Evolutionary conservation across 2,329 filamentous ascomycete species (phyloP).

Genomic region (Taxawa tesnikishii): DNA sequence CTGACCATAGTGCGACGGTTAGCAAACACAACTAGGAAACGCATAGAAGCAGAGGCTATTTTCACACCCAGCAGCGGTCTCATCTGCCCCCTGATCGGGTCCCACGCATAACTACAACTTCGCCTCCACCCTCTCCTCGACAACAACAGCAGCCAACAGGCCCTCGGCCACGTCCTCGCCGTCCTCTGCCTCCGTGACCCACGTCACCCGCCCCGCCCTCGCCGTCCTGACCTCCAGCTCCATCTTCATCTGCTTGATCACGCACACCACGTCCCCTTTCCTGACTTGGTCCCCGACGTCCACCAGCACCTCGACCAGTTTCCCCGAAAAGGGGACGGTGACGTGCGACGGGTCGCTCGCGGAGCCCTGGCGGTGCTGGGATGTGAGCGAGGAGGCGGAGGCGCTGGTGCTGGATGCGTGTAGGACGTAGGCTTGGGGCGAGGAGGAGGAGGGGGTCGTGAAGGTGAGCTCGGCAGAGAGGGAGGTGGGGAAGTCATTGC

Average conservation of each 20-base stretch:
- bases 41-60: no score
- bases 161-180: slow-evolving; percentile 45
- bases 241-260: slow-evolving; percentile 59
- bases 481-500: slow-evolving; percentile 47
- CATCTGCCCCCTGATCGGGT: no score
- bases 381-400: slow-evolving; percentile 23
- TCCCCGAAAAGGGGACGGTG: slow-evolving; percentile 45
- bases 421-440: slow-evolving; percentile 25
- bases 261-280: slow-evolving; percentile 41
- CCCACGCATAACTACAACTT: no score
- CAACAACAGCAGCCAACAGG: slow-evolving; percentile 38
- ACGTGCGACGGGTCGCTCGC: slow-evolving; percentile 39
- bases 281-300: slow-evolving; percentile 37
- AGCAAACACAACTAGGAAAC: no score
- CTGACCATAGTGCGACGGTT: no score
- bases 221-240: slow-evolving; percentile 48
- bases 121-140: no score
- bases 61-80: no score
- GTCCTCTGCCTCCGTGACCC: slow-evolving; percentile 41
- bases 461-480: slow-evolving; percentile 41
- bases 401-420: slow-evolving; percentile 31
- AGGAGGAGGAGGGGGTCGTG: slow-evolving; percentile 25
- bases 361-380: slow-evolving; percentile 36
- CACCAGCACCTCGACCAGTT: slow-evolving; percentile 47
- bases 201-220: slow-evolving; percentile 34